A percentile compares a stretch with the other conserved stretches of the same genome.
Conservation (phyloP, 2,329 filamentous ascomycete species). For the Clonostachys chloroleuca region DNA sequence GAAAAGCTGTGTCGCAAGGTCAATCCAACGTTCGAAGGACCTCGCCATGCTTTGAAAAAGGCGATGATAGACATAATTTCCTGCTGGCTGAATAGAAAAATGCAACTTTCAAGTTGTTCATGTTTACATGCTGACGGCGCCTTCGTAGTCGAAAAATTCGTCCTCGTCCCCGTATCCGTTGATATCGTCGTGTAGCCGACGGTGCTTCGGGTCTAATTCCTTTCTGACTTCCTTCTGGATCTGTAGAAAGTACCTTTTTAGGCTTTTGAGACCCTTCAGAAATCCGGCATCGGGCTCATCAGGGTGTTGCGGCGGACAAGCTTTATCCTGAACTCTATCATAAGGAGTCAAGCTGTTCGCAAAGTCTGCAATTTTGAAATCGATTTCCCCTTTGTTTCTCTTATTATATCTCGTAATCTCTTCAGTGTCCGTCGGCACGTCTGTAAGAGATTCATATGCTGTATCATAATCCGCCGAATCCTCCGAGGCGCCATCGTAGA, state of each 20-base stretch:
- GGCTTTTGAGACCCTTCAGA: constrained; percentile 72
- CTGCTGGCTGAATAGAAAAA: too few species aligned
- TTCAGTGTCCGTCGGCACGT: constrained; percentile 54
- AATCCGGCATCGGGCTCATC: constrained; percentile 84
- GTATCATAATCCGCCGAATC: constrained; percentile 43
- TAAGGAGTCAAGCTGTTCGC: constrained; percentile 94
- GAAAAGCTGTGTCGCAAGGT: too few species aligned
- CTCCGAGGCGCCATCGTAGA: constrained; percentile 77
- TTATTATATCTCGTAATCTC: constrained; percentile 40
- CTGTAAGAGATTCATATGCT: constrained; percentile 52
- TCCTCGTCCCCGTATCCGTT: not conserved
- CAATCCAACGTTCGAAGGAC: too few species aligned
- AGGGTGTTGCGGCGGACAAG: constrained; percentile 79
- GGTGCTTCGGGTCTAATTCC: constrained; percentile 32
- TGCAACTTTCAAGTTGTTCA: too few species aligned
- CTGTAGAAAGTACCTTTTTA: constrained; percentile 79
- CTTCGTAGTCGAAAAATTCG: not conserved
- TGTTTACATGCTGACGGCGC: not conserved
- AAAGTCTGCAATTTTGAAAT: constrained; percentile 98
- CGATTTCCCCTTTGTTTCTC: constrained; percentile 60
- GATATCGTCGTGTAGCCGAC: too few species aligned
- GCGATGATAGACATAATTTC: too few species aligned
- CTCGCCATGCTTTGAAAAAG: too few species aligned
- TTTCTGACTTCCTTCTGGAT: constrained; percentile 74
- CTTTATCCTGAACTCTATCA: constrained; percentile 57